Evolutionary conservation across 371 early-diverging fungal species (phyloP).

Genomic region (Batkoa obscura): DNA sequence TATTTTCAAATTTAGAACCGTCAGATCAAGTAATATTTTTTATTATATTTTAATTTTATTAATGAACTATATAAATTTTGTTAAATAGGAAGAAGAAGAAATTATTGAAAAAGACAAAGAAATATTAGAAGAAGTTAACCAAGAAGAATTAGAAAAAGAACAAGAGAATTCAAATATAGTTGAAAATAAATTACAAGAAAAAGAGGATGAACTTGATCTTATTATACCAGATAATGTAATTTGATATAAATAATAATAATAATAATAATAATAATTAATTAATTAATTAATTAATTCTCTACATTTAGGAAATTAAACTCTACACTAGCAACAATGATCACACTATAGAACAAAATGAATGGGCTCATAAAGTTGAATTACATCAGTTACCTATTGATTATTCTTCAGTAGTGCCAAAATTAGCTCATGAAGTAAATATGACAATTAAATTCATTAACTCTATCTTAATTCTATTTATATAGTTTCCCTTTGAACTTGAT

Average conservation of each 20-base stretch:
- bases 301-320: constrained; percentile 3
- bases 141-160: too few species aligned
- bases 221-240: constrained; percentile 17
- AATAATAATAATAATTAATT: too few species aligned
- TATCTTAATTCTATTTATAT: not conserved
- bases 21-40: constrained; percentile 20
- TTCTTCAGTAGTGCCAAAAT: constrained; percentile 56
- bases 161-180: too few species aligned
- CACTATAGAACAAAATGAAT: constrained; percentile 30
- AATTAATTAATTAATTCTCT: constrained; percentile 9
- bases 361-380: constrained; percentile 86
- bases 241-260: constrained; percentile 10
- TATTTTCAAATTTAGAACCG: too few species aligned
- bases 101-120: too few species aligned
- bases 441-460: not conserved
- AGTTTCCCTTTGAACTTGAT: constrained; percentile 92
- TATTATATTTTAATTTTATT: constrained; percentile 11
- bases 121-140: too few species aligned
- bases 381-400: constrained; percentile 68
- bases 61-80: constrained; percentile 6
- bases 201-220: not conserved
- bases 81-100: too few species aligned
- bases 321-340: not conserved
- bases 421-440: constrained; percentile 40
- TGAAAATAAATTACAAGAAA: not conserved